Evolutionary conservation across 805 yeast species (phyloP).

Genomic region (Pichia occidentalis): DNA sequence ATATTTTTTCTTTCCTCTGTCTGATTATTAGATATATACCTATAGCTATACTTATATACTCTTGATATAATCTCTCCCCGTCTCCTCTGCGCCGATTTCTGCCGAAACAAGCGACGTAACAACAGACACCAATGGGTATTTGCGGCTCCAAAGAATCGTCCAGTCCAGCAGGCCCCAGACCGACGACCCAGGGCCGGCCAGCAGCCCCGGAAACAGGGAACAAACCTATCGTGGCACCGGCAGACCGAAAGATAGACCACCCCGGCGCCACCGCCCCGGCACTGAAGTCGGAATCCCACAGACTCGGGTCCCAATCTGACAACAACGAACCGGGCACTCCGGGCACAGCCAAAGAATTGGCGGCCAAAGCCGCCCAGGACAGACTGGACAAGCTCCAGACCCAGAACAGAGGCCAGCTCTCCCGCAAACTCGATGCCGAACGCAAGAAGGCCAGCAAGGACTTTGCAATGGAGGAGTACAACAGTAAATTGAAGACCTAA

Average conservation of each 20-base stretch:
- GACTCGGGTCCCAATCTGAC: neutral
- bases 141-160: slow-evolving; percentile 23
- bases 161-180: neutral
- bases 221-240: no score
- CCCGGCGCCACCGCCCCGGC: no score
- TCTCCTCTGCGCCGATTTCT: neutral
- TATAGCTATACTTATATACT: no score
- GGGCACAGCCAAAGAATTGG: slow-evolving; percentile 21
- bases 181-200: neutral
- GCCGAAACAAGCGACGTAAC: neutral
- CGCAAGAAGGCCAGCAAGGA: slow-evolving; percentile 22
- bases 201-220: neutral
- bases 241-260: no score
- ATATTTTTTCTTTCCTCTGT: no score
- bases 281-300: no score
- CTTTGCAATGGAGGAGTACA: slow-evolving; percentile 19
- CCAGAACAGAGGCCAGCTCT: slow-evolving; percentile 22
- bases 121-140: slow-evolving; percentile 19
- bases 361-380: slow-evolving; percentile 27
- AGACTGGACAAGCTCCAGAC: slow-evolving; percentile 16
- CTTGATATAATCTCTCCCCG: no score
- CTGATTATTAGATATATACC: no score
- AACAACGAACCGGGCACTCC: neutral
- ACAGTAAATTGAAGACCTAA: no score
- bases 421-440: slow-evolving; percentile 22